Evolutionary conservation across 768 basidiomycete genomes (phyloP), one percentile per base, ranked within the genome.

Genomic region (Phaeolepiota aurea): DNA sequence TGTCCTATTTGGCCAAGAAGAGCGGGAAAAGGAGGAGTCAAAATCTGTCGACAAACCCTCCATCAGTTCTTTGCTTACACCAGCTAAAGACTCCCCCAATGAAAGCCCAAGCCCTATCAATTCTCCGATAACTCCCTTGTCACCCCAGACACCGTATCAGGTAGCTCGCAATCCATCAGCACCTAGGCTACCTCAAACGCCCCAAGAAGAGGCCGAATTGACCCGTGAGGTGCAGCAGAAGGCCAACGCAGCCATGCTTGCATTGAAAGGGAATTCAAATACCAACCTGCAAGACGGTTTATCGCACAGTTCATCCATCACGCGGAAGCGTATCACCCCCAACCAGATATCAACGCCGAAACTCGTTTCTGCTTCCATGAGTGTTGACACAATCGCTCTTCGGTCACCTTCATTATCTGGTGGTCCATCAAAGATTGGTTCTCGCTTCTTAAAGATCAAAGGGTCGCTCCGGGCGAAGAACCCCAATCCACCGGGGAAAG

Each of bases 391-490:
- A 2, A 66, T 83, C 38, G 79, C 83, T 31, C 62, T 81, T 32
- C 75, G 72, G 21, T 63, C 72, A 9, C 65, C 75, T 16, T 70
- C 76, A 1, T 59, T 63, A 42, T 54, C 71, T 20, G 72, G 70
- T 40, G 56, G 69, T 30, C 51, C 70, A 42, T 75, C 74, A 1
- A 83, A 76, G 55, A 71, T 89, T 44, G 79, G 82, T 33, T 76
- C 78, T 30, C 77, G 85, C 16, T 77, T 90, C 66, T 82, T 76
- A 58, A 79, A 74, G 52, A 61, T 90, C 36, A 70, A 80, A 39
- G 74, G 84, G 38, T 82, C 82, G 0, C 63, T 89, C 43, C 72
- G 82, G 32, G 65, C 76, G 20, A 72, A 70, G 42, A 54, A 64
- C 28, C 48, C 63, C n/a, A 48, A 59, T 13, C 52, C 64, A 10